A percentile compares a stretch with the other conserved stretches of the same genome.
Evolutionary conservation across 1,284 basidiomycete species (phyloP).

Genomic region (Neonothopanus nambi): DNA sequence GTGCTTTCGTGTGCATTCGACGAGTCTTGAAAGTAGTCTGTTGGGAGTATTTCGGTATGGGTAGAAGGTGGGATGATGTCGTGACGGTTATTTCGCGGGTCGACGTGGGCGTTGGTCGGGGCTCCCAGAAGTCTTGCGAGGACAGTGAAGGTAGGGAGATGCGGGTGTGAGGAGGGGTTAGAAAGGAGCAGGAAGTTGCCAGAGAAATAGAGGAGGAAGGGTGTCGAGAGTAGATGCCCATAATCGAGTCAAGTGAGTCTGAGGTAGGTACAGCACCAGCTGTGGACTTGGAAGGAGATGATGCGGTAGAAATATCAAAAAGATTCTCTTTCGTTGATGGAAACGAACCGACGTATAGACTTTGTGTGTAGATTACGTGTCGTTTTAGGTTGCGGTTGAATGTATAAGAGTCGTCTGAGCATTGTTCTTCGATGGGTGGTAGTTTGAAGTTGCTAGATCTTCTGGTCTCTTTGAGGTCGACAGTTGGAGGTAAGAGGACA

Average conservation of each 20-base stretch:
- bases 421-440: not conserved
- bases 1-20: too few species aligned
- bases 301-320: not conserved
- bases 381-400: not conserved
- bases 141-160: too few species aligned
- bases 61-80: slow-evolving; percentile 14
- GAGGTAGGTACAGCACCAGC: not conserved
- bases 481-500: not conserved
- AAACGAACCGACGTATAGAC: slow-evolving; percentile 3
- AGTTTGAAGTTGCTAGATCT: not conserved
- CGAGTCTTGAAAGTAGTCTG: too few species aligned
- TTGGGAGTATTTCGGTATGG: slow-evolving; percentile 5
- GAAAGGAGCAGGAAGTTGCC: slow-evolving; percentile 1
- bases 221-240: not conserved
- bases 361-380: slow-evolving; percentile 8
- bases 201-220: not conserved
- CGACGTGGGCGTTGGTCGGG: too few species aligned
- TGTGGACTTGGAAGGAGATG: not conserved
- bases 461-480: not conserved
- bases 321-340: not conserved
- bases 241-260: slow-evolving; percentile 3
- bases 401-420: not conserved
- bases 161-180: not conserved
- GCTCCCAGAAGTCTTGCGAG: too few species aligned
- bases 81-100: too few species aligned